These are phyloP conservation scores for Acrodontium crateriforme DNA, from an alignment of 2,329 filamentous ascomycete species.

Conservation along the genomic window DNA sequence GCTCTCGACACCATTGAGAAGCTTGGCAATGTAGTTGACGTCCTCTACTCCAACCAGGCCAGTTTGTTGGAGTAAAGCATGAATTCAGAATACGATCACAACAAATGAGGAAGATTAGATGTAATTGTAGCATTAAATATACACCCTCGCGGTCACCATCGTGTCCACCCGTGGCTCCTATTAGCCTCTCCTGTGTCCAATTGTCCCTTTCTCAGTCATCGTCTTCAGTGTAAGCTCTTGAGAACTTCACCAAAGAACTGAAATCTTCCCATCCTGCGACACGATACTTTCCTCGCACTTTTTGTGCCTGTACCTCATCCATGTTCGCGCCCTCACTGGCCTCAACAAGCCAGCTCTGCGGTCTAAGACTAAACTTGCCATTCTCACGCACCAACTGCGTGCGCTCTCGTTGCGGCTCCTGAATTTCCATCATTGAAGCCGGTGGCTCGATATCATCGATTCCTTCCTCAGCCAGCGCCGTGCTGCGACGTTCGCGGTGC, in stretches of 20 bases:
- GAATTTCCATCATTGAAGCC: neutral
- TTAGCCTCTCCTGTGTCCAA: neutral
- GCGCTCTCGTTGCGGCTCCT: conserved; percentile 9
- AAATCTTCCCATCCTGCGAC: conserved; percentile 21
- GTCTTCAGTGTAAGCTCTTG: conserved; percentile 17
- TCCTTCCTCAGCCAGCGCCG: conserved; percentile 13
- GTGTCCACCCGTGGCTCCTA: too few species aligned
- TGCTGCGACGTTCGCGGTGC: conserved; percentile 24
- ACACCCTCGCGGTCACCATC: too few species aligned
- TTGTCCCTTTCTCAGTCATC: conserved; percentile 11
- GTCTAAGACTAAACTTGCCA: conserved; percentile 19
- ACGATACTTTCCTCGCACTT: conserved; percentile 11
- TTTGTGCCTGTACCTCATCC: conserved; percentile 1
- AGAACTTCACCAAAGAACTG: conserved; percentile 22
- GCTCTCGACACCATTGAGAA: conserved; percentile 93
- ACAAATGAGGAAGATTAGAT: too few species aligned
- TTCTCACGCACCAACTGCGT: conserved; percentile 17
- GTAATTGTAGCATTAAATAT: too few species aligned
- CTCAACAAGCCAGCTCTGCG: conserved; percentile 17
- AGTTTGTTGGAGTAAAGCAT: conserved; percentile 70
- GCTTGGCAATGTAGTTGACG: conserved; percentile 91
- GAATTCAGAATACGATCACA: too few species aligned
- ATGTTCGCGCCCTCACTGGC: conserved; percentile 1
- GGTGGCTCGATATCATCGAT: conserved; percentile 7
- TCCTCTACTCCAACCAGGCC: conserved; percentile 94